These are phyloP conservation scores for Kazachstania taianensis DNA, from an alignment of 805 yeast genomes.

Conservation along the genomic window DNA sequence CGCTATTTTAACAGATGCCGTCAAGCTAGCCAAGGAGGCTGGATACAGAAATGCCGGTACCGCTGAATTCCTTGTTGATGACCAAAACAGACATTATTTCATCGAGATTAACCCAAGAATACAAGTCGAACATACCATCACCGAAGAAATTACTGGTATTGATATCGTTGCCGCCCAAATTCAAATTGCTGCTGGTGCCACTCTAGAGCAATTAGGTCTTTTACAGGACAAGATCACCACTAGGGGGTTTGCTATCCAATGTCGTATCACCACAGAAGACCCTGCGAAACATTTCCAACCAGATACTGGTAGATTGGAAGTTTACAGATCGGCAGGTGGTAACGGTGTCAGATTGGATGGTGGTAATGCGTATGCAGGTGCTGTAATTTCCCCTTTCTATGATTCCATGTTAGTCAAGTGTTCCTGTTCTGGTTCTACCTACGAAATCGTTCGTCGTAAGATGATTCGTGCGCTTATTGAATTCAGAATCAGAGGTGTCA, in stretches of 20 bases:
- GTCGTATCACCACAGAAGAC: constrained; percentile 98
- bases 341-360: constrained; percentile 98
- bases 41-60: constrained; percentile 97
- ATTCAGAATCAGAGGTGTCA: constrained; percentile 97
- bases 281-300: constrained; percentile 96
- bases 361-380: constrained; percentile 96
- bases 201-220: constrained; percentile 81
- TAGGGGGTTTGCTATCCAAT: constrained; percentile 96
- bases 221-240: constrained; percentile 91
- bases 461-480: constrained; percentile 95
- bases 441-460: constrained; percentile 93
- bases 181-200: constrained; percentile 97
- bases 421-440: constrained; percentile 93
- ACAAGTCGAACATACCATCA: constrained; percentile 97
- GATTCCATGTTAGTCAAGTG: constrained; percentile 98
- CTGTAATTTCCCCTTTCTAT: constrained; percentile 92
- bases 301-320: constrained; percentile 96
- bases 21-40: constrained; percentile 77
- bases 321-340: constrained; percentile 97
- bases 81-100: constrained; percentile 89
- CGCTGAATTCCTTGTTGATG: constrained; percentile 92
- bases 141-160: constrained; percentile 97
- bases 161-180: constrained; percentile 97
- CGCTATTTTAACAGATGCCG: constrained; percentile 91
- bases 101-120: constrained; percentile 97